phyloP scores from a whole-genome alignment of 2,329 filamentous ascomycete species.

The Aspergillus phoenicis region DNA sequence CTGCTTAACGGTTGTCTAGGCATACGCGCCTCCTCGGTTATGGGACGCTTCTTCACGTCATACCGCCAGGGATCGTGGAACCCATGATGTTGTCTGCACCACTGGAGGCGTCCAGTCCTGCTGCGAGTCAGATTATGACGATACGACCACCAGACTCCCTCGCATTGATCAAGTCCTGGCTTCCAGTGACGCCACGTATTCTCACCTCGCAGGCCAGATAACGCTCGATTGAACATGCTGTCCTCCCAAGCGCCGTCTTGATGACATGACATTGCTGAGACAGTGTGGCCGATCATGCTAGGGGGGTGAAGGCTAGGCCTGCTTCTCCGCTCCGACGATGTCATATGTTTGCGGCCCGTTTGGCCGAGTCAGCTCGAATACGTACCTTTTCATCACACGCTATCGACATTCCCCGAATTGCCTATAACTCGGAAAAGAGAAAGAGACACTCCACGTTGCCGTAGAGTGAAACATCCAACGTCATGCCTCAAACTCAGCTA shows the following conservation, averaged over 20 bases:
- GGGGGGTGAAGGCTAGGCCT: background rate
- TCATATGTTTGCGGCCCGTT: background rate
- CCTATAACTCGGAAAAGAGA: background rate
- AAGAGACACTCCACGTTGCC: background rate
- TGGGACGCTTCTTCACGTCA: slow-evolving; percentile 3
- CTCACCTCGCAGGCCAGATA: background rate
- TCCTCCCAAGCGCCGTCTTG: background rate
- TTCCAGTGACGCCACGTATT: background rate
- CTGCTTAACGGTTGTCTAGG: background rate
- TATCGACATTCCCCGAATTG: background rate
- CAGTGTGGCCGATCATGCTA: background rate
- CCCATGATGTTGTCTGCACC: background rate
- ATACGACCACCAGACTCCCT: background rate
- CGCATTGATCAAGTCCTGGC: background rate
- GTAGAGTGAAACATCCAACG: background rate
- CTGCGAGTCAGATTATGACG: background rate
- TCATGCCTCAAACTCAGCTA: background rate
- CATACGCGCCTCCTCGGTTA: background rate
- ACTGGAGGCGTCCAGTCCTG: background rate
- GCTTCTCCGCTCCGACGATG: background rate
- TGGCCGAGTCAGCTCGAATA: background rate
- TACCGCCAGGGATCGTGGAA: slow-evolving; percentile 4
- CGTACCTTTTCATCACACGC: background rate
- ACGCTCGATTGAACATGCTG: background rate
- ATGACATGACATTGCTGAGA: background rate